Percentiles rank a stretch among this genome's conserved stretches.
These are phyloP conservation scores for Sporisorium exsertum DNA, from an alignment of 1,284 basidiomycete genomes.

Conservation along the genomic window DNA sequence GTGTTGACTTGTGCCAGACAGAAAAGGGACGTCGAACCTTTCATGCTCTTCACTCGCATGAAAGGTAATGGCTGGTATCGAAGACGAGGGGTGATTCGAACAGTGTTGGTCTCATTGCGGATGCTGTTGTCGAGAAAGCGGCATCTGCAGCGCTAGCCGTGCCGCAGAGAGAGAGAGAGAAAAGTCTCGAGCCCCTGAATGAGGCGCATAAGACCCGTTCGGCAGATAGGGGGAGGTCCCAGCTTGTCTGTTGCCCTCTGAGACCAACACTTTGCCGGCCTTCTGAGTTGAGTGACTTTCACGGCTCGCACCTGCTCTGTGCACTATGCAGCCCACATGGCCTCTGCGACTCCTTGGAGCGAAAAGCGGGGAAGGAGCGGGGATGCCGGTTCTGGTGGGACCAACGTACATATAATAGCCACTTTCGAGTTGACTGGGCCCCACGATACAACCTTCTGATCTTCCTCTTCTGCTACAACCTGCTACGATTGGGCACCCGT, in stretches of 20 bases:
- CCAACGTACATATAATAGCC: conserved; percentile 7
- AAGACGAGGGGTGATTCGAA: too few relatives aligned
- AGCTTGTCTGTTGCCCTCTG: conserved; percentile 6
- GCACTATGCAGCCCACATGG: background rate
- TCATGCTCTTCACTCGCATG: background rate
- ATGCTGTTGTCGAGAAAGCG: too few relatives aligned
- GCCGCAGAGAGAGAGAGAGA: background rate
- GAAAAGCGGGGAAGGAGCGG: background rate
- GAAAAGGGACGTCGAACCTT: background rate
- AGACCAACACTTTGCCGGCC: conserved; percentile 12
- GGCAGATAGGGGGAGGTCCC: conserved; percentile 27
- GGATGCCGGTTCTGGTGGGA: background rate
- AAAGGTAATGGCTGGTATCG: background rate
- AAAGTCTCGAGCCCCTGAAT: conserved; percentile 29
- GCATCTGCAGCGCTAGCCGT: background rate
- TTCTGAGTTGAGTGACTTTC: too few relatives aligned
- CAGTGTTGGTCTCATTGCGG: background rate
- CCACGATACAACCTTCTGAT: background rate
- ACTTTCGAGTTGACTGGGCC: background rate
- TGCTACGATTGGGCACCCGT: too few relatives aligned
- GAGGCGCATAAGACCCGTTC: conserved; percentile 18
- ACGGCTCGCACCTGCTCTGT: background rate
- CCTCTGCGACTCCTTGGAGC: background rate
- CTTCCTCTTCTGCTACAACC: background rate
- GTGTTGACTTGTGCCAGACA: background rate